phyloP scores from a whole-genome alignment of 1,284 basidiomycete genomes.

The Chalciporus sp. region DNA sequence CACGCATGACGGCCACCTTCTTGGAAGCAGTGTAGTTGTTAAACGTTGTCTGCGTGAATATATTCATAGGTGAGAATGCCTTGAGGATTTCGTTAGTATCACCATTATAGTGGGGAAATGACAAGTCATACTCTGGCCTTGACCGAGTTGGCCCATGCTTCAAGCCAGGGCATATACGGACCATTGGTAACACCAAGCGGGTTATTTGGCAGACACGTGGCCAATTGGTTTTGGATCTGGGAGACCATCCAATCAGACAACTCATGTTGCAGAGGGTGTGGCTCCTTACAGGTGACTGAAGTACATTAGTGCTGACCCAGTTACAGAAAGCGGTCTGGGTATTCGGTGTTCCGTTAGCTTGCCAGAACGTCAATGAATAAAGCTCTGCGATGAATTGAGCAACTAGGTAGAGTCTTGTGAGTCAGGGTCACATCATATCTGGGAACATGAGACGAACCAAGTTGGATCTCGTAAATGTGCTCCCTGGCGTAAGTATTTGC shows the following conservation, averaged over 20 bases:
- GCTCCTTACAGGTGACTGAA: too few species aligned
- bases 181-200: neutral
- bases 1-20: neutral
- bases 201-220: neutral
- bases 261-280: neutral
- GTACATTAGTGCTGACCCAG: neutral
- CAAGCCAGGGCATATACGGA: constrained; percentile 1
- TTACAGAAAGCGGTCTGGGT: neutral
- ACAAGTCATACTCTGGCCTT: neutral
- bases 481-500: neutral
- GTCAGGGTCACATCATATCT: neutral
- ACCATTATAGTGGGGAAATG: too few species aligned
- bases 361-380: neutral
- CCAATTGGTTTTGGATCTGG: neutral
- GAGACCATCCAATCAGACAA: neutral
- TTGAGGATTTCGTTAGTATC: neutral
- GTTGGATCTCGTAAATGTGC: constrained; percentile 3
- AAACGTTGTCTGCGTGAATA: neutral
- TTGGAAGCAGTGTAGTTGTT: neutral
- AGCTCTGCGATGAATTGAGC: neutral
- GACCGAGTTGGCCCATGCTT: constrained; percentile 1
- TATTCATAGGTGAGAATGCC: neutral
- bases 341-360: neutral
- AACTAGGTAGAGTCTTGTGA: neutral
- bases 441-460: neutral